Evolutionary conservation across 2,329 filamentous ascomycete species (phyloP).

Genomic region (Monosporascus ibericus): DNA sequence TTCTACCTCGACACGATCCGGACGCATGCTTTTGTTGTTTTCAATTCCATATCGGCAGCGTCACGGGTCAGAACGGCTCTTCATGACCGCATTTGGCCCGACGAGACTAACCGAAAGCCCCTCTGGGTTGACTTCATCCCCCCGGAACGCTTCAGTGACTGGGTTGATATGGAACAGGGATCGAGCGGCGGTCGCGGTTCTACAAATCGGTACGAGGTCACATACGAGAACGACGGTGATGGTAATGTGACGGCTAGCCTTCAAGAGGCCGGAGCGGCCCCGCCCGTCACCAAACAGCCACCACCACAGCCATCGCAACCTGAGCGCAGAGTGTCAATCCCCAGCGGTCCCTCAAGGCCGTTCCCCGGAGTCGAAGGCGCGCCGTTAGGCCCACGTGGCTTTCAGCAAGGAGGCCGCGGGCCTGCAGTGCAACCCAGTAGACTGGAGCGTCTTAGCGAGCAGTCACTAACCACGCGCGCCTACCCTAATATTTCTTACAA

Average conservation of each 20-base stretch:
- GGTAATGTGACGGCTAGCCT: constrained; percentile 51
- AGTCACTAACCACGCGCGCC: constrained; percentile 31
- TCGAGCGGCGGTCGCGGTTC: constrained; percentile 35
- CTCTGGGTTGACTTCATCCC: constrained; percentile 90
- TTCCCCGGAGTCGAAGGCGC: constrained; percentile 26
- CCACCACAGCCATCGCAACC: constrained; percentile 11
- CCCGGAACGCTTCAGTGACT: constrained; percentile 62
- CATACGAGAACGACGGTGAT: constrained; percentile 55
- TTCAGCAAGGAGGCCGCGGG: constrained; percentile 26
- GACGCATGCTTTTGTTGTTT: constrained; percentile 79
- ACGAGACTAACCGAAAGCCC: constrained; percentile 75
- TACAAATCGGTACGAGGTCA: constrained; percentile 61
- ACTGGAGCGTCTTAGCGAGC: constrained; percentile 13
- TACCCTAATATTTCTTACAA: constrained; percentile 38
- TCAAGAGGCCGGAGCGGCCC: constrained; percentile 36
- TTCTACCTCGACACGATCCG: constrained; percentile 82
- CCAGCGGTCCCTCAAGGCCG: constrained; percentile 23
- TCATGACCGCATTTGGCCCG: constrained; percentile 78
- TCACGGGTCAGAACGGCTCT: constrained; percentile 69
- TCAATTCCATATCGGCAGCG: constrained; percentile 64
- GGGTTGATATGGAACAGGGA: constrained; percentile 65
- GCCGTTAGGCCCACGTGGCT: constrained; percentile 33
- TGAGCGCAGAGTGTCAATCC: constrained; percentile 19
- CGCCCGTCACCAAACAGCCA: constrained; percentile 9
- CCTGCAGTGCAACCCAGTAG: constrained; percentile 11